Conservation (phyloP, 1,284 basidiomycete species). For the Hymenochaete sp. region DNA sequence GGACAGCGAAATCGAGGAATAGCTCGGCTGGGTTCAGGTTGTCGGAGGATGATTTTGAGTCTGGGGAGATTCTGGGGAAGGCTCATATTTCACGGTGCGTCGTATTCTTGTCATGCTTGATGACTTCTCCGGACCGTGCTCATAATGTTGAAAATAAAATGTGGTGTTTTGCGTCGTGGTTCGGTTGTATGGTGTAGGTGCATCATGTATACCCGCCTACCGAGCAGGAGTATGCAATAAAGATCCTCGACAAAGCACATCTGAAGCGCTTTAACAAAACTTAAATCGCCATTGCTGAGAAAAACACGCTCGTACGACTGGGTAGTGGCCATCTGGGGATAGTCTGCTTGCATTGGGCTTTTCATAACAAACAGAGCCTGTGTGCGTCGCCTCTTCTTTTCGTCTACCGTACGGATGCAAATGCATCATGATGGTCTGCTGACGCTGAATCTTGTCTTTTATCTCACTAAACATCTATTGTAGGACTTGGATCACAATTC, state of each 20-base stretch:
- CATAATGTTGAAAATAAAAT: too few species aligned
- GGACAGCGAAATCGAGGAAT: slow-evolving; percentile 30
- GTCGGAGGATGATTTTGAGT: slow-evolving; percentile 57
- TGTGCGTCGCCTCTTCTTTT: too few species aligned
- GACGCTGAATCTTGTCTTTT: slow-evolving; percentile 8
- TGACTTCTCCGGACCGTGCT: too few species aligned
- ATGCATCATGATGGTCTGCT: not conserved
- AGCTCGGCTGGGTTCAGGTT: slow-evolving; percentile 40
- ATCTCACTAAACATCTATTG: too few species aligned
- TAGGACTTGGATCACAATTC: too few species aligned
- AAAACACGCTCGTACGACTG: slow-evolving; percentile 46
- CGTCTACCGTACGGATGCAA: too few species aligned
- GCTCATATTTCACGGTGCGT: slow-evolving; percentile 70
- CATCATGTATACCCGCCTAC: slow-evolving; percentile 45
- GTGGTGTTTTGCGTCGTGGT: too few species aligned
- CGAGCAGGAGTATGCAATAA: slow-evolving; percentile 63
- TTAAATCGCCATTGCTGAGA: slow-evolving; percentile 55
- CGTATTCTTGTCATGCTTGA: slow-evolving; percentile 2
- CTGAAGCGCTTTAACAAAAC: slow-evolving; percentile 60
- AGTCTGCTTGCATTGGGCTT: slow-evolving; percentile 72
- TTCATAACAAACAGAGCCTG: slow-evolving; percentile 77
- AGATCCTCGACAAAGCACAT: slow-evolving; percentile 70
- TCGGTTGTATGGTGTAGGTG: slow-evolving; percentile 50
- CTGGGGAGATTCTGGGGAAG: slow-evolving; percentile 64
- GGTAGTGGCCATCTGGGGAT: slow-evolving; percentile 74